A percentile compares a stretch with the other conserved stretches of the same genome.
Conservation (phyloP, 2,329 filamentous ascomycete species). For the Pleurostoma richardsiae region DNA sequence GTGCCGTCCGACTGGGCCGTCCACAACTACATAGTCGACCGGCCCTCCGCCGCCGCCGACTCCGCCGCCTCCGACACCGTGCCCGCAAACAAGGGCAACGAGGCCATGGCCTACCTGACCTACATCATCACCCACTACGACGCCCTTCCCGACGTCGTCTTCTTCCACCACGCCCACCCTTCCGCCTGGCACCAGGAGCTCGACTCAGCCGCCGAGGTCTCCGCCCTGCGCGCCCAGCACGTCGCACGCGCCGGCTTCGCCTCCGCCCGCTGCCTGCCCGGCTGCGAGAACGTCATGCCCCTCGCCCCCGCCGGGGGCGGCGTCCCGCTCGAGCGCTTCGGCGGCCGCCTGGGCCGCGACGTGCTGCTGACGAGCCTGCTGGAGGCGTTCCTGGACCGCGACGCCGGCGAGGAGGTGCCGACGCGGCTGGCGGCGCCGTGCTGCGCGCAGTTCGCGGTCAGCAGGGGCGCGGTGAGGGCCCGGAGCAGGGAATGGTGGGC, state of each 20-base stretch:
- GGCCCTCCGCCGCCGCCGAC: constrained; percentile 9
- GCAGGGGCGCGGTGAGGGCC: constrained; percentile 30
- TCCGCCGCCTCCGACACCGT: constrained; percentile 11
- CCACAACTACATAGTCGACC: constrained; percentile 16
- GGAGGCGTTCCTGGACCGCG: constrained; percentile 12
- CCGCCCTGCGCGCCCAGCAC: constrained; percentile 42
- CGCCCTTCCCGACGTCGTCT: constrained; percentile 48
- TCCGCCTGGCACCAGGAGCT: constrained; percentile 54
- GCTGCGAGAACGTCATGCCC: constrained; percentile 19
- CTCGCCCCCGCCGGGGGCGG: constrained; percentile 5
- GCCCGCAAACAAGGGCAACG: constrained; percentile 38
- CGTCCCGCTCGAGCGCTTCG: constrained; percentile 1
- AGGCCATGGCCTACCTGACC: constrained; percentile 57
- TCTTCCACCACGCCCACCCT: constrained; percentile 55
- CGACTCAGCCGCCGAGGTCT: constrained; percentile 42
- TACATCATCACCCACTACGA: constrained; percentile 60
- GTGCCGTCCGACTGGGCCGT: constrained; percentile 12
- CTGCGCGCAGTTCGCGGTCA: constrained; percentile 51
- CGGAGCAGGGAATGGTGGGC: constrained; percentile 38
- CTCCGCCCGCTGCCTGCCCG: constrained; percentile 48
- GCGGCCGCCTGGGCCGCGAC: constrained; percentile 6
- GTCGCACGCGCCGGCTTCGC: constrained; percentile 51
- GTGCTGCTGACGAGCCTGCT: constrained; percentile 13
- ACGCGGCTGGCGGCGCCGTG: constrained; percentile 35
- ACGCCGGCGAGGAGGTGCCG: constrained; percentile 20